Evolutionary conservation across 176 grass and related monocot genomes (phyloP).

Genomic region (Eragrostis nindensis): DNA sequence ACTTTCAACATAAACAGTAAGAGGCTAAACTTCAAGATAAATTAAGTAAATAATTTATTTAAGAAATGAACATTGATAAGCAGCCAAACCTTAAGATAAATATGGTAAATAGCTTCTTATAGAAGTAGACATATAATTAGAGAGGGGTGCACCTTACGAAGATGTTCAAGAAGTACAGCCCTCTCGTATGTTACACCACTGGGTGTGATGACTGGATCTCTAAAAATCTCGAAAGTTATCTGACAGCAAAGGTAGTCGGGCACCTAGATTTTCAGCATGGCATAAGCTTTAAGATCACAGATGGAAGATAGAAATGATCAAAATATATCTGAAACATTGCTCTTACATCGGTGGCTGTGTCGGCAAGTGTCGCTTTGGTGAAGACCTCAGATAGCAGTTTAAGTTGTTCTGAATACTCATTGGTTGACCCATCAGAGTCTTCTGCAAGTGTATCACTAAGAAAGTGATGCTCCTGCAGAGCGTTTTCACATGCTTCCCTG

Average conservation of each 20-base stretch:
- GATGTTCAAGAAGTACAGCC: conserved; percentile 75
- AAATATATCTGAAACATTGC: neutral
- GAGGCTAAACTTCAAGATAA: neutral
- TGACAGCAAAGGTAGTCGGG: conserved; percentile 86
- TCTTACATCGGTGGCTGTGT: conserved; percentile 74
- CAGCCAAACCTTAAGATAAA: neutral
- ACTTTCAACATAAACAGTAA: neutral
- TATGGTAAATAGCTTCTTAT: neutral
- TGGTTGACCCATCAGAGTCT: conserved; percentile 16
- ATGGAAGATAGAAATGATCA: neutral
- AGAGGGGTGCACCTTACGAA: conserved; percentile 50
- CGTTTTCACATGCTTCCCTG: conserved; percentile 76
- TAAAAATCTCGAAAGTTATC: conserved; percentile 87
- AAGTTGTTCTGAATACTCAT: conserved; percentile 58
- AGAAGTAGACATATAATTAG: neutral
- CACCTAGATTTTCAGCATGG: conserved; percentile 54
- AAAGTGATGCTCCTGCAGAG: conserved; percentile 71
- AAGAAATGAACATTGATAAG: neutral
- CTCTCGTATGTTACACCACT: conserved; percentile 90
- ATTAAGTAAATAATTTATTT: neutral
- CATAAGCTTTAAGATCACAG: conserved; percentile 34
- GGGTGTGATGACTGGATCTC: conserved; percentile 89
- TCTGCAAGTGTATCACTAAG: conserved; percentile 54
- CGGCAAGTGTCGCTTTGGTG: conserved; percentile 43
- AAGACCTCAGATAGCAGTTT: conserved; percentile 75